Base-by-base conservation (phyloP, 2,329 filamentous ascomycete genomes). In the Scedosporium aurantiacum region DNA sequence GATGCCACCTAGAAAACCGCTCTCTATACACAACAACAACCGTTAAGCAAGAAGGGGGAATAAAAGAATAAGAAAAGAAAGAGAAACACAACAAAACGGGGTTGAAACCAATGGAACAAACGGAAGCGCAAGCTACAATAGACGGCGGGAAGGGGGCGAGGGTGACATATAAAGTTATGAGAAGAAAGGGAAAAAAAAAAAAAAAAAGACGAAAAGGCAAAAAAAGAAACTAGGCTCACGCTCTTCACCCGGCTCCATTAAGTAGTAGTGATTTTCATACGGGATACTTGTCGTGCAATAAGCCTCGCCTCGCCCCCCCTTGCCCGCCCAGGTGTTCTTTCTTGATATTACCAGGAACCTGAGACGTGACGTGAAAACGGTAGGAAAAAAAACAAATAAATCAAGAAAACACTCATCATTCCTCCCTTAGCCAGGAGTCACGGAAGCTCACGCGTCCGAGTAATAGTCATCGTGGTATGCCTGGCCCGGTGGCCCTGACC, bases 381-480 rank as follows among this genome's bases (percentile, higher is more conserved):
- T 18, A 47, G 18, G 6, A n/a, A 27, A 47, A 52, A 52, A 37
- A 60, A 18, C 18, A 43, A 47, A 41, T 28, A 63, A 32, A 56
- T 58, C 4, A 52, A 5, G 55, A 57, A 52, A 63, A 50, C 50
- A 25, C 21, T 28, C 41, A 58, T 37, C 32, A 37, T 37, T 37
- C 32, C 32, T 37, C 32, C 10, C 10, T 37, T 37, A 37, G 32
- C 28, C 28, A 27, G 14, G 18, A 27, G 21, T 58, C 66, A 37
- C 32, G 32, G 10, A 37, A 3, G 10, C 2, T 76, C 68, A 83
- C 63, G 73, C 76, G 66, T 83, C 81, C 54, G 79, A 80, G 67
- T 79, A 82, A 66, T 82, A 84, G 63, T 82, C 80, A 41, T 84
- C 81, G 57, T 79, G 77, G 65, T 79, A 80, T 55, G 76, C 73